phyloP scores from a whole-genome alignment of 495 filamentous ascomycete genomes.

The Haplographium delicatum region DNA sequence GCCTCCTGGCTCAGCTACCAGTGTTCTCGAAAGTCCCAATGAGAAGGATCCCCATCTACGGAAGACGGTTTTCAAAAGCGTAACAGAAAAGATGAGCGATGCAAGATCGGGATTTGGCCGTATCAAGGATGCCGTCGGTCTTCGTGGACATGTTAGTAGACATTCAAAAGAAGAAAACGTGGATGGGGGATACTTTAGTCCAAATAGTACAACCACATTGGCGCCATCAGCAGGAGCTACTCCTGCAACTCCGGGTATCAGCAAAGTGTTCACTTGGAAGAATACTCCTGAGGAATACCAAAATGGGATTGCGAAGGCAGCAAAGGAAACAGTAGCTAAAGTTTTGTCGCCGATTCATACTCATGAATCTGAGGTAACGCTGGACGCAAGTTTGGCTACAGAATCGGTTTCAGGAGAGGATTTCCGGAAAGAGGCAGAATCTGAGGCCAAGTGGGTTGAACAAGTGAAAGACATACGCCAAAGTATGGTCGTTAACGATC shows the following conservation, averaged over 20 bases:
- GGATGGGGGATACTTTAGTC: conserved; percentile 12
- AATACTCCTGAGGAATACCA: conserved; percentile 50
- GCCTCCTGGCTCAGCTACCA: conserved; percentile 34
- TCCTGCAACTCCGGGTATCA: conserved; percentile 13
- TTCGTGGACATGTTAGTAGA: conserved; percentile 42
- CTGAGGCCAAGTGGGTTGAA: conserved; percentile 19
- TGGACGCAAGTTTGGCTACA: neutral
- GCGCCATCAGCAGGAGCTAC: conserved; percentile 3
- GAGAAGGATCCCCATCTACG: conserved; percentile 64
- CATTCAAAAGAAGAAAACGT: conserved; percentile 31
- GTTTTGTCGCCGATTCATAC: neutral
- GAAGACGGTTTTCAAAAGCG: conserved; percentile 68
- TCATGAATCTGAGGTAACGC: conserved; percentile 17
- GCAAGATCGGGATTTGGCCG: conserved; percentile 76
- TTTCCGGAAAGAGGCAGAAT: conserved; percentile 5
- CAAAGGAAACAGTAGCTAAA: conserved; percentile 19
- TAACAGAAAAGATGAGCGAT: conserved; percentile 75
- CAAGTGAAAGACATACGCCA: conserved; percentile 19
- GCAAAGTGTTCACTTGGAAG: conserved; percentile 50
- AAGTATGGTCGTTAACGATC: conserved; percentile 18
- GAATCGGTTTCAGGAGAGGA: neutral
- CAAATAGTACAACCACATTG: conserved; percentile 10
- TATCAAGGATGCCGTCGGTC: conserved; percentile 76
- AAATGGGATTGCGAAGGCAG: conserved; percentile 30
- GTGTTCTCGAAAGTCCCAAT: conserved; percentile 38